phyloP scores from a whole-genome alignment of 1,284 basidiomycete species.

The Puccinia polysora region DNA sequence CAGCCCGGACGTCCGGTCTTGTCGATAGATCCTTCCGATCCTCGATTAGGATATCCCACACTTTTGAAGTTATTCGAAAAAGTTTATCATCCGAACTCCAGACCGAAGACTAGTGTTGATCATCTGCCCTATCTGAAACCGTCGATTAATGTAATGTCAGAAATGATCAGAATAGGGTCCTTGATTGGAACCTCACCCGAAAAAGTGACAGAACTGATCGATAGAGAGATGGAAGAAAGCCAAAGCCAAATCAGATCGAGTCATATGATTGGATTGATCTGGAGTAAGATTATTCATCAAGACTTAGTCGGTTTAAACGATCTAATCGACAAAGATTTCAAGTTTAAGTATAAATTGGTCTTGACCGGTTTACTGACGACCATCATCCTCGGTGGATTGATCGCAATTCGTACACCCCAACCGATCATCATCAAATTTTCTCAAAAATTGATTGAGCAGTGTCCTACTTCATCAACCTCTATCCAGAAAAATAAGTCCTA shows the following conservation, averaged over 20 bases:
- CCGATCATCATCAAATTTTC: conserved; percentile 31
- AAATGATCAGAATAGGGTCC: conserved; percentile 17
- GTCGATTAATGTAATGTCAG: conserved; percentile 19
- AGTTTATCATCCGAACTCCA: conserved; percentile 6
- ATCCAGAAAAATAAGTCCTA: not conserved
- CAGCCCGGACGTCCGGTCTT: too few relatives aligned
- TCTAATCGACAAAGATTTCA: conserved; percentile 26
- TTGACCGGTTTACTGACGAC: conserved; percentile 24
- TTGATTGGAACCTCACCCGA: conserved; percentile 4
- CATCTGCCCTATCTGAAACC: too few relatives aligned
- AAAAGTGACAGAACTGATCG: conserved; percentile 4
- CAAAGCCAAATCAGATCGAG: not conserved
- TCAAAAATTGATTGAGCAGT: conserved; percentile 28
- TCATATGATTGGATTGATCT: conserved; percentile 33
- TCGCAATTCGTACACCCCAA: conserved; percentile 24
- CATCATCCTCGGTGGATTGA: conserved; percentile 18
- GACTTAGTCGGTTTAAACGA: conserved; percentile 13
- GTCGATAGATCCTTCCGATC: not conserved
- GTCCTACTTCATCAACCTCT: conserved; percentile 13
- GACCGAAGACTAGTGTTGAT: too few relatives aligned
- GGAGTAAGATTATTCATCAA: conserved; percentile 25
- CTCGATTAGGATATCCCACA: conserved; percentile 7
- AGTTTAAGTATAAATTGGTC: conserved; percentile 31
- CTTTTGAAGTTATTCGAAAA: conserved; percentile 5
- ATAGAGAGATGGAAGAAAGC: conserved; percentile 1